Percentiles rank a stretch among this genome's conserved stretches.
These are phyloP conservation scores for Bombardia bombarda DNA, from an alignment of 495 filamentous ascomycete species.

Conservation along the genomic window DNA sequence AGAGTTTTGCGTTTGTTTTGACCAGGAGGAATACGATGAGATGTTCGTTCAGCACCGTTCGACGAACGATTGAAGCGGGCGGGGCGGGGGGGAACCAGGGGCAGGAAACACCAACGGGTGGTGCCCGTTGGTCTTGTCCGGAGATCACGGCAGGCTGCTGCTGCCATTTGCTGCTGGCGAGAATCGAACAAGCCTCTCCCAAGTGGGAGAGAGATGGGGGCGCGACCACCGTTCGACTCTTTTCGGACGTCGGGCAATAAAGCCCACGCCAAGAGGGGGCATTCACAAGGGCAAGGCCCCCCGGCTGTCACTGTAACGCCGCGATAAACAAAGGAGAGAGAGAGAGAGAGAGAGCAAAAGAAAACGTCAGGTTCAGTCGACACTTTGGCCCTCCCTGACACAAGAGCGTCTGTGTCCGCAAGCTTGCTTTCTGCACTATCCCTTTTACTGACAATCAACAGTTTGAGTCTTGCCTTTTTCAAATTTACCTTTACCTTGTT, in stretches of 20 bases:
- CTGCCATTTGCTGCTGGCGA: neutral
- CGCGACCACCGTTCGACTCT: too few relatives aligned
- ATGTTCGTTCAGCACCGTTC: too few relatives aligned
- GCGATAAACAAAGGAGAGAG: neutral
- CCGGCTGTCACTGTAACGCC: neutral
- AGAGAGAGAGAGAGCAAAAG: too few relatives aligned
- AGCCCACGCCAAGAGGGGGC: slow-evolving; percentile 2
- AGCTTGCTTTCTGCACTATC: neutral
- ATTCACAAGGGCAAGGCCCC: too few relatives aligned
- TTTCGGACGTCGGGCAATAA: slow-evolving; percentile 1
- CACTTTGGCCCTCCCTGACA: neutral
- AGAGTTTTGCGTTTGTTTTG: slow-evolving; percentile 1
- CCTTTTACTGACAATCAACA: neutral
- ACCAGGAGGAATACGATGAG: slow-evolving; percentile 1
- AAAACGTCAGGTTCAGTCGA: neutral
- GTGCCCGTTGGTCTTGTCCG: neutral
- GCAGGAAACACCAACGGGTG: neutral
- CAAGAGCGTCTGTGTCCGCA: neutral
- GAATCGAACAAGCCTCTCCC: neutral
- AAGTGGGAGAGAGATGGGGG: too few relatives aligned
- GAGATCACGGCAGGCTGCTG: too few relatives aligned
- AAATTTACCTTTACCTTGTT: too few relatives aligned
- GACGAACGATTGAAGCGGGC: too few relatives aligned
- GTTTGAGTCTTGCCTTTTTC: too few relatives aligned
- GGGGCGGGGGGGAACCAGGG: neutral